These are phyloP conservation scores for Coniochaeta sp. DNA, from an alignment of 2,329 filamentous ascomycete genomes.

Conservation along the genomic window DNA sequence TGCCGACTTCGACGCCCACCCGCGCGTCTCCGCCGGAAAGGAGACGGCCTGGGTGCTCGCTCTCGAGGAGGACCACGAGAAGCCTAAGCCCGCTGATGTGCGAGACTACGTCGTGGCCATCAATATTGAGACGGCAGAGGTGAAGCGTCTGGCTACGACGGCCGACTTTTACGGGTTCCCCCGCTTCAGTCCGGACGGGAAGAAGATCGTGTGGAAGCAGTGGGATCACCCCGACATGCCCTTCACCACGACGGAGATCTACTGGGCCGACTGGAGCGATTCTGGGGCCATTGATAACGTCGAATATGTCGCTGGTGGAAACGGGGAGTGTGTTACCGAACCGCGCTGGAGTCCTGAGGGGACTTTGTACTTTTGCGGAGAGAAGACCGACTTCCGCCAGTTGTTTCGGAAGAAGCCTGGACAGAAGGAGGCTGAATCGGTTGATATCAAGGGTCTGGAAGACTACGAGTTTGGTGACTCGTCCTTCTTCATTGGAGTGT, in stretches of 20 bases:
- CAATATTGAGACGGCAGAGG: conserved; percentile 30
- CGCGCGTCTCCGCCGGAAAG: conserved; percentile 7
- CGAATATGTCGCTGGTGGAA: conserved; percentile 32
- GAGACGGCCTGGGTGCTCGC: conserved; percentile 37
- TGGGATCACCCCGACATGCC: conserved; percentile 49
- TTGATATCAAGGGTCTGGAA: conserved; percentile 31
- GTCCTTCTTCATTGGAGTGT: conserved; percentile 23
- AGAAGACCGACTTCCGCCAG: conserved; percentile 38
- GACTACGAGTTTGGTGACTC: conserved; percentile 31
- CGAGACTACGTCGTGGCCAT: conserved; percentile 32
- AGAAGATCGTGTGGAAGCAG: conserved; percentile 42
- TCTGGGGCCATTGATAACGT: conserved; percentile 23
- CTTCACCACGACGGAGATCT: conserved; percentile 39
- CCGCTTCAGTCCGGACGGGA: conserved; percentile 38
- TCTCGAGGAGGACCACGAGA: conserved; percentile 42
- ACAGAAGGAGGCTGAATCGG: conserved; percentile 13
- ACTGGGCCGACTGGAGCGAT: conserved; percentile 32
- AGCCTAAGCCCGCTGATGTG: conserved; percentile 24
- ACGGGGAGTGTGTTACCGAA: conserved; percentile 37
- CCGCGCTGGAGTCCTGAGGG: conserved; percentile 44
- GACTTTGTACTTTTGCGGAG: conserved; percentile 39
- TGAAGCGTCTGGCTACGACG: conserved; percentile 30
- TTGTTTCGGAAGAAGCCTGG: conserved; percentile 31
- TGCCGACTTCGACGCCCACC: conserved; percentile 37
- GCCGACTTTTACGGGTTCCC: conserved; percentile 48